Conservation (phyloP, 257 asterid species). For the Solanum okadae region DNA sequence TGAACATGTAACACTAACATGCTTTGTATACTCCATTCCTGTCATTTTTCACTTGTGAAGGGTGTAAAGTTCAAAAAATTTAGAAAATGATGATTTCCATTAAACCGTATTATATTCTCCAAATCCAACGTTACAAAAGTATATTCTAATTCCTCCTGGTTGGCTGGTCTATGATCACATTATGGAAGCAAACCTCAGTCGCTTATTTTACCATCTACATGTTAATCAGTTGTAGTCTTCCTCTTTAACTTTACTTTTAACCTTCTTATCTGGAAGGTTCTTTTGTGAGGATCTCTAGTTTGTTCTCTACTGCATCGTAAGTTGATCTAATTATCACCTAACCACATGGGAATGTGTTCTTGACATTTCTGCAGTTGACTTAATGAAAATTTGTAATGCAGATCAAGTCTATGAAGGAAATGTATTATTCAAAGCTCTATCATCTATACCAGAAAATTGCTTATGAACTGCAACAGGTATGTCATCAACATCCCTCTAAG, state of each 20-base stretch:
- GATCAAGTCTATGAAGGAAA: constrained; percentile 72
- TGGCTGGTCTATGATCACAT: background rate
- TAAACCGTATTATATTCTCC: background rate
- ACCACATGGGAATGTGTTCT: background rate
- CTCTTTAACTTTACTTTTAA: background rate
- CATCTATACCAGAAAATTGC: constrained; percentile 60
- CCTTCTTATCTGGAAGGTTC: background rate
- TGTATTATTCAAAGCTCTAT: constrained; percentile 49
- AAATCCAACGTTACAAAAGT: background rate
- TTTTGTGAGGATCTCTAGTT: background rate
- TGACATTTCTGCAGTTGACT: background rate
- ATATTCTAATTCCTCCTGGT: background rate
- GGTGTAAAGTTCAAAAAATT: background rate
- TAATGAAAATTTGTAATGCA: constrained; percentile 25
- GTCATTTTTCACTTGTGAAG: background rate
- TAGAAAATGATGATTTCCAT: background rate
- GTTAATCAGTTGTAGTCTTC: background rate
- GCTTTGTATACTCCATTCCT: background rate
- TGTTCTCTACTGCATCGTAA: background rate
- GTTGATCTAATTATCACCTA: background rate
- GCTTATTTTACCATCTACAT: background rate
- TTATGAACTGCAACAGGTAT: constrained; percentile 61
- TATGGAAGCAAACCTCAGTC: background rate
- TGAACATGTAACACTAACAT: background rate
- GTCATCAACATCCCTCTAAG: background rate